Percentiles rank a stretch among this genome's conserved stretches.
Conservation (phyloP, 768 basidiomycete species). For the Royoungia palumana region DNA sequence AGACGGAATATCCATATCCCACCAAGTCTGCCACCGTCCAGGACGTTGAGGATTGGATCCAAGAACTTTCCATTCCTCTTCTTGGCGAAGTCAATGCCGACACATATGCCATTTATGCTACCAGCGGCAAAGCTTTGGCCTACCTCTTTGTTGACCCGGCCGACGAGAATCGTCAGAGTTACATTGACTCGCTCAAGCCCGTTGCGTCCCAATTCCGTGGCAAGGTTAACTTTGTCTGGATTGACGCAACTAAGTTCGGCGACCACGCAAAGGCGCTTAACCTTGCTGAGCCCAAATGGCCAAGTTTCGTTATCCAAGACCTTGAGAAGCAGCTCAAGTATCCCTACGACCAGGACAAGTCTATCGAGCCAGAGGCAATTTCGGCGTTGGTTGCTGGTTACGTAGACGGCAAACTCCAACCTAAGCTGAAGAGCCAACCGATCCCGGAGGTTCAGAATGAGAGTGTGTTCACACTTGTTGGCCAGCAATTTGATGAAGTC, state of each 20-base stretch:
- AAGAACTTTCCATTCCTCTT: slow-evolving; percentile 80
- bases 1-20: slow-evolving; percentile 63
- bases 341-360: slow-evolving; percentile 70
- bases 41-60: slow-evolving; percentile 74
- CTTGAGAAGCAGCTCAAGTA: slow-evolving; percentile 82
- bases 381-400: slow-evolving; percentile 62
- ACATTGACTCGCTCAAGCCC: slow-evolving; percentile 67
- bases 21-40: slow-evolving; percentile 48
- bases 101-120: slow-evolving; percentile 85
- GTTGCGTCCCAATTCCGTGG: slow-evolving; percentile 79
- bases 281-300: slow-evolving; percentile 83
- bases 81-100: slow-evolving; percentile 92
- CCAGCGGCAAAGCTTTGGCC: slow-evolving; percentile 81
- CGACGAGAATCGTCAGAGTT: slow-evolving; percentile 56
- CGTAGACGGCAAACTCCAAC: slow-evolving; percentile 67
- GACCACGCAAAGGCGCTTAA: slow-evolving; percentile 96
- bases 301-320: slow-evolving; percentile 91
- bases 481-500: slow-evolving; percentile 84
- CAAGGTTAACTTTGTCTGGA: slow-evolving; percentile 96
- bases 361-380: slow-evolving; percentile 54
- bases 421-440: slow-evolving; percentile 86
- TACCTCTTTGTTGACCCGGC: slow-evolving; percentile 92
- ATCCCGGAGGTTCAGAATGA: slow-evolving; percentile 83
- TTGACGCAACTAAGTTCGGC: slow-evolving; percentile 91
- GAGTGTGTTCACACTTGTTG: slow-evolving; percentile 77